Evolutionary conservation across 345 rosid genomes (phyloP), one percentile per base, ranked within the genome.

Genomic region (Gossypium ekmanianum): DNA sequence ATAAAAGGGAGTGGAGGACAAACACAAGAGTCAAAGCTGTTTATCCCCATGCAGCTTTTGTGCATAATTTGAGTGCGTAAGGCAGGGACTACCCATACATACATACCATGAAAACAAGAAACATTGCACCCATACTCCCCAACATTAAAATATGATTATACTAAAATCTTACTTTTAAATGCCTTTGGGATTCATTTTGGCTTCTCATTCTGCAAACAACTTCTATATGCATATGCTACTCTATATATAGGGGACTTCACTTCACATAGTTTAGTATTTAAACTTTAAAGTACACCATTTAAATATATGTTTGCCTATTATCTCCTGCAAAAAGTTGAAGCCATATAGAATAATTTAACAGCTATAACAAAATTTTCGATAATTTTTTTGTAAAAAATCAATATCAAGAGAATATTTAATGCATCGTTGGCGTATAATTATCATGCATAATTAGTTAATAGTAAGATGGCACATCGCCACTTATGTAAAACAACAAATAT

Each of bases 1-100:
- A 29, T 0, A 18, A 56, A 72, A 66, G 43, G 20, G 24, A 64
- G 75, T 77, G 78, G 75, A 73, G 73, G 75, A 78, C 80, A 76
- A 70, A 79, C 70, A 66, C 59, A 76, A 34, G 68, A 39, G 73
- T 75, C 79, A 71, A 79, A 74, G 74, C 54, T 55, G 61, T 59
- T 78, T 71, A 82, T 84, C 82, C 56, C n/a, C 45, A 41, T 14
- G 84, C 81, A 74, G 82, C 84, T 84, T 82, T 82, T 82, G 22
- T 61, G 75, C 55, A 39, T 48, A 77, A 22, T 77, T 77, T 10
- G 73, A 75, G 83, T 77, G 67, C 78, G 47, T 4, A 54, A 74
- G 68, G 27, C 82, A 73, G 61, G n/a, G 63, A 24, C 61, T 58
- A 57, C 85, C 84, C 85, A 70, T 81, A 44, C 74, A 56, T 20